Conservation (phyloP, 2,329 filamentous ascomycete genomes). For the Fusarium lateritium region DNA sequence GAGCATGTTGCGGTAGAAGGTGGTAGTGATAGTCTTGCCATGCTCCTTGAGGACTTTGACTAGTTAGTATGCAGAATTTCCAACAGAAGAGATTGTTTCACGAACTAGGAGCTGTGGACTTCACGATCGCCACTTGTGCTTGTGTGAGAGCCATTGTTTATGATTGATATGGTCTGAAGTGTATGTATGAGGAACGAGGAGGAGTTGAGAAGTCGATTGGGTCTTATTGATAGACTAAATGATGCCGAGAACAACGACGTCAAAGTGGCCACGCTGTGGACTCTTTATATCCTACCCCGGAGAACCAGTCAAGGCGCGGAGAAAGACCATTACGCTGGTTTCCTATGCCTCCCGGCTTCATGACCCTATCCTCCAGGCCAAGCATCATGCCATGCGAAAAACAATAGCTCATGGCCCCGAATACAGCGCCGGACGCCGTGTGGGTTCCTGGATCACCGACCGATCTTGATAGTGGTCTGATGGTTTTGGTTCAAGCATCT, state of each 20-base stretch:
- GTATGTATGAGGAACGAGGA: constrained; percentile 8
- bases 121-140: constrained; percentile 79
- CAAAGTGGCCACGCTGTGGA: constrained; percentile 2
- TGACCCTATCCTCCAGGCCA: background rate
- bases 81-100: background rate
- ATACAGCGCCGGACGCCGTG: constrained; percentile 25
- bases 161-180: background rate
- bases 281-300: constrained; percentile 41
- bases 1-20: constrained; percentile 81
- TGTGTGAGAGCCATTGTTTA: constrained; percentile 68
- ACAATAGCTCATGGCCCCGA: constrained; percentile 14
- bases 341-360: background rate
- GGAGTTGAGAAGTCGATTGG: background rate
- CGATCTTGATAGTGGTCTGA: constrained; percentile 45
- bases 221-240: constrained; percentile 25
- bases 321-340: constrained; percentile 42
- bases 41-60: constrained; percentile 71
- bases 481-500: constrained; percentile 43
- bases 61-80: background rate
- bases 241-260: constrained; percentile 16
- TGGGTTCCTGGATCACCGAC: constrained; percentile 39
- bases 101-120: constrained; percentile 76
- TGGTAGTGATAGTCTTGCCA: constrained; percentile 77
- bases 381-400: constrained; percentile 36
- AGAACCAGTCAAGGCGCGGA: constrained; percentile 43